Conservation (phyloP, 192 early-diverging fungal genomes). For the Phycomyces blakesleeanus region DNA sequence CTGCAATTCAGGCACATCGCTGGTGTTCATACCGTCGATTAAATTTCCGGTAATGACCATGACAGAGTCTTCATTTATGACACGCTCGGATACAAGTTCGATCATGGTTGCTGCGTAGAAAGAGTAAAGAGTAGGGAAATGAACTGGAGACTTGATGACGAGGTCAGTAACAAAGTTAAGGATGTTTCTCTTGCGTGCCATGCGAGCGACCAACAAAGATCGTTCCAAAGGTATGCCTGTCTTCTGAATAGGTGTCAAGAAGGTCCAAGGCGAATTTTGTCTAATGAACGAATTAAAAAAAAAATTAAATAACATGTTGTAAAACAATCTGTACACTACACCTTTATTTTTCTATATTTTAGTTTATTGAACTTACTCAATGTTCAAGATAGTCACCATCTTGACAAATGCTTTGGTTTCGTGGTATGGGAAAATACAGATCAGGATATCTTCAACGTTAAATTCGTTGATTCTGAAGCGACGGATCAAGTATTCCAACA, state of each 20-base stretch:
- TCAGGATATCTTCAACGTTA: constrained; percentile 77
- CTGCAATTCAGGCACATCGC: constrained; percentile 42
- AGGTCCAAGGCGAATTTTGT: constrained; percentile 51
- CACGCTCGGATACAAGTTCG: constrained; percentile 41
- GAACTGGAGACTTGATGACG: constrained; percentile 29
- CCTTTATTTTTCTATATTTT: too few species aligned
- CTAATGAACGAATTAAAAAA: too few species aligned
- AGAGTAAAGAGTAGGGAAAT: constrained; percentile 56
- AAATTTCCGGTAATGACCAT: constrained; percentile 58
- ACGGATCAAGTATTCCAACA: constrained; percentile 89
- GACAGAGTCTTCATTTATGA: constrained; percentile 53
- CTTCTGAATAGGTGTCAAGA: constrained; percentile 54
- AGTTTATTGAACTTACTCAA: constrained; percentile 45
- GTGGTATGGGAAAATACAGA: constrained; percentile 87
- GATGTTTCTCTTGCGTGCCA: constrained; percentile 62
- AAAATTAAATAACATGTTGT: too few species aligned
- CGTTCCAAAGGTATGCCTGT: constrained; percentile 62
- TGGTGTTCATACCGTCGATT: constrained; percentile 45
- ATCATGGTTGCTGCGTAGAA: constrained; percentile 66
- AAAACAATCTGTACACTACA: too few species aligned
- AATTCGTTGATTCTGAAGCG: constrained; percentile 84
- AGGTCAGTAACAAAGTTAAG: constrained; percentile 77
- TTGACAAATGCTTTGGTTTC: constrained; percentile 85
- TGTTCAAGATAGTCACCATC: constrained; percentile 71
- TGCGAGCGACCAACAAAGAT: constrained; percentile 63